Evolutionary conservation across 768 basidiomycete species (phyloP), one percentile per base, ranked within the genome.

Genomic region (Macrocybe gigantea): DNA sequence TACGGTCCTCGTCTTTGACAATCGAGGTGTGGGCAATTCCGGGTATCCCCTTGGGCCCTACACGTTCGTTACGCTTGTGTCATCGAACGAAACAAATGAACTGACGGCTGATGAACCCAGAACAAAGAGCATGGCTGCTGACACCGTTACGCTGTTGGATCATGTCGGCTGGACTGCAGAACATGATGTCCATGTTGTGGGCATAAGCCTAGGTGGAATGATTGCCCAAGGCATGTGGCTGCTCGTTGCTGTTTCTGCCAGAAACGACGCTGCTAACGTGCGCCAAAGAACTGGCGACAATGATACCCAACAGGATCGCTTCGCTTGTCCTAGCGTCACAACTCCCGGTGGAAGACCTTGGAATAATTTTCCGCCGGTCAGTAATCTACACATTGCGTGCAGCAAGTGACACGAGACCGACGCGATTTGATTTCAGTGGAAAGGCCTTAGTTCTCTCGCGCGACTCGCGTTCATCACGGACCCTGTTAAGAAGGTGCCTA

Each of bases 151-250:
- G 8, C 70, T 91, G 4, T 69, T 93, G 5, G 75, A 92, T 55
- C 76, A 79, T 53, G 52, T 93, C 5, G 83, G 78, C 2, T 93
- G 89, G 88, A 88, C 76, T 0, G 71, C 60, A 6, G 64, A 76
- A 7, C 75, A 77, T 5, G 73, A 75, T 41, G 38, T 93, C 5
- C 82, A 91, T 56, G 63, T 92, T 32, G 82, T 92, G 14, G 85
- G 90, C 6, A 64, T 79, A 15, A 89, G 86, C 35, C 62, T 93
- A 5, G 90, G 90, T 2, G 89, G 89, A 5, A 92, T 91, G 89
- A 88, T 89, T 43, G 79, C 86, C 0, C 85, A 88, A 66, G 83
- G 85, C 84, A 50, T 32, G 54, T 47, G 33, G 13, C 33, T 12
- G 29, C 7, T n/a, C 38, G 11, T 32, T 38, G 12, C n/a, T 31